Percentiles rank a stretch among this genome's conserved stretches.
Evolutionary conservation across 345 rosid genomes (phyloP).

Genomic region (Lepidium africanum): DNA sequence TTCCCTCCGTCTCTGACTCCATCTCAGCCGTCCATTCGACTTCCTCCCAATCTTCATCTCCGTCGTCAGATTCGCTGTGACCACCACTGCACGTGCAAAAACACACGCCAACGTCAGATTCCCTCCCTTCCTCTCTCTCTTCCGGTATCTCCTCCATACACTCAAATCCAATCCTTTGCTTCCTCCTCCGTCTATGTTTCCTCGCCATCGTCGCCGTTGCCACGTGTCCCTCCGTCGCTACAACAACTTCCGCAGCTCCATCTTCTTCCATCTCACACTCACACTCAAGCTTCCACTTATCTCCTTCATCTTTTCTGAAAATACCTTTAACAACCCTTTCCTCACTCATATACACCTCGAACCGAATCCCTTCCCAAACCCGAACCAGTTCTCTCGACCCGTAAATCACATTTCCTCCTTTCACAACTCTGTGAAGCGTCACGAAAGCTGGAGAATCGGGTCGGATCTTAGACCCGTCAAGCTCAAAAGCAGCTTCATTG

Average conservation of each 20-base stretch:
- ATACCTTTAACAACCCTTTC: conserved; percentile 57
- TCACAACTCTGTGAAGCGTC: conserved; percentile 50
- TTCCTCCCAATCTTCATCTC: conserved; percentile 21
- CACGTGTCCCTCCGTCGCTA: conserved; percentile 53
- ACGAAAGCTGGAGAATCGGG: conserved; percentile 56
- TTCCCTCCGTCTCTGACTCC: conserved; percentile 44
- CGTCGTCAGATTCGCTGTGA: conserved; percentile 22
- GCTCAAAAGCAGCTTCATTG: conserved; percentile 42
- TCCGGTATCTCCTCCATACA: conserved; percentile 77
- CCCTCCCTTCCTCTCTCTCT: conserved; percentile 38
- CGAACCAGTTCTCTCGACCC: conserved; percentile 58
- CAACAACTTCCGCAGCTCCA: conserved; percentile 36
- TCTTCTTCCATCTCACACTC: conserved; percentile 38
- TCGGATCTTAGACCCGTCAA: conserved; percentile 52
- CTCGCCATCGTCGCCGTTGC: conserved; percentile 36
- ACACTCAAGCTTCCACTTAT: conserved; percentile 55
- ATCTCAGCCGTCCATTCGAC: conserved; percentile 29
- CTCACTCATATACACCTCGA: conserved; percentile 58
- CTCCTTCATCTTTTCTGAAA: conserved; percentile 42
- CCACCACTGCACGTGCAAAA: conserved; percentile 30
- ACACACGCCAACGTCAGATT: conserved; percentile 31
- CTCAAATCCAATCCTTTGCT: conserved; percentile 17
- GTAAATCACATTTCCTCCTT: conserved; percentile 35
- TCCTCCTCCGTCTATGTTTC: conserved; percentile 32
- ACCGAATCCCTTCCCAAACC: conserved; percentile 51